Conservation (phyloP, 2,329 filamentous ascomycete species). For the Beauveria rudraprayagi region DNA sequence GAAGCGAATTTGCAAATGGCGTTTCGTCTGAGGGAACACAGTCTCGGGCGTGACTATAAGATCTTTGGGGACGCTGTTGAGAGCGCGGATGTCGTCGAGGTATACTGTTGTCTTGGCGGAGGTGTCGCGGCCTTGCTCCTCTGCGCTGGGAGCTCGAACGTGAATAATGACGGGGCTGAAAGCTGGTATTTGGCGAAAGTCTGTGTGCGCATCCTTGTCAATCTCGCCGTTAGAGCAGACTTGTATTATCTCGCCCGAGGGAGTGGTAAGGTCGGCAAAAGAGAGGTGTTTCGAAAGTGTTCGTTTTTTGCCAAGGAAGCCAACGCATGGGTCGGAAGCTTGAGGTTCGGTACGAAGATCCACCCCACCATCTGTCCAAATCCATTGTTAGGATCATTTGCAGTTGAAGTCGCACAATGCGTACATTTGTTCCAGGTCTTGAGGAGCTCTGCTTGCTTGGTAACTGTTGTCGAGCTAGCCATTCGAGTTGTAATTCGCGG, state of each 20-base stretch:
- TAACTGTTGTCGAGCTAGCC: constrained; percentile 2
- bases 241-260: constrained; percentile 35
- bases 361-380: constrained; percentile 20
- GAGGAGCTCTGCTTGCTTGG: constrained; percentile 20
- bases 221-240: constrained; percentile 33
- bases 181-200: constrained; percentile 38
- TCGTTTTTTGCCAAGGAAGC: constrained; percentile 63
- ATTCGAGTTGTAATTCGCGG: background rate
- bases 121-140: constrained; percentile 16
- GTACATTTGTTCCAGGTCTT: constrained; percentile 25
- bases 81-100: constrained; percentile 46
- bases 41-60: constrained; percentile 70
- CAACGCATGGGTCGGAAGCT: constrained; percentile 37
- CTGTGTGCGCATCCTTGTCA: constrained; percentile 28
- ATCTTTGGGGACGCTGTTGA: constrained; percentile 41
- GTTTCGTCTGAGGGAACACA: constrained; percentile 63
- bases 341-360: constrained; percentile 16
- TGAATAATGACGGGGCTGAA: constrained; percentile 46
- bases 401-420: background rate
- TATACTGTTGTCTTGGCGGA: constrained; percentile 46
- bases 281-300: constrained; percentile 61
- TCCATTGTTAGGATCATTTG: background rate
- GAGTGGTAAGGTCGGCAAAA: constrained; percentile 53
- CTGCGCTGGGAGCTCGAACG: constrained; percentile 25
- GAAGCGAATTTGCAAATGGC: constrained; percentile 80